Conservation (phyloP, 495 filamentous ascomycete genomes). For the Hypoxylon perforatum region DNA sequence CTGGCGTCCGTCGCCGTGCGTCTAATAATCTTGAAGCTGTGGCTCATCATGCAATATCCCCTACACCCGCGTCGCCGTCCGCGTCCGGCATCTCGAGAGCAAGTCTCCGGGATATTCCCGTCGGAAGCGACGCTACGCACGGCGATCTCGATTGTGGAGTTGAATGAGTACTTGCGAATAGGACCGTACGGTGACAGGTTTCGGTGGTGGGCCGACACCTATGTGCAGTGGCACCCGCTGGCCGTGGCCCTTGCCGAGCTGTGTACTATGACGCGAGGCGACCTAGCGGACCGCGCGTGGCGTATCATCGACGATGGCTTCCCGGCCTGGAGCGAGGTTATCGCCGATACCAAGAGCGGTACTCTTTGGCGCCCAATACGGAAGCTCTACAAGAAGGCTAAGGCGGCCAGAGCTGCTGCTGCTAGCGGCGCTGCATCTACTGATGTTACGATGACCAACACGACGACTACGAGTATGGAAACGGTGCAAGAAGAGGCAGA, state of each 20-base stretch:
- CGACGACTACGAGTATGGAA: background rate
- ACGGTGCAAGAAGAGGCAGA: background rate
- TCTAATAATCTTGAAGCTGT: conserved; percentile 71
- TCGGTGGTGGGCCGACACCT: conserved; percentile 60
- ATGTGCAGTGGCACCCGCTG: conserved; percentile 81
- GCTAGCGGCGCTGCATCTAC: background rate
- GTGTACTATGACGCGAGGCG: conserved; percentile 62
- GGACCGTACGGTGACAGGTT: conserved; percentile 40
- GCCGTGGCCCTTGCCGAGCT: conserved; percentile 77
- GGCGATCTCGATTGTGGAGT: conserved; percentile 48
- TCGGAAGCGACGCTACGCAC: conserved; percentile 48
- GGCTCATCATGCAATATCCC: conserved; percentile 72
- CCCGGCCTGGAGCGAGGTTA: conserved; percentile 61
- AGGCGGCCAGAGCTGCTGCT: conserved; percentile 52
- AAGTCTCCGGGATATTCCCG: conserved; percentile 14
- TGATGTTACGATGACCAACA: conserved; percentile 2
- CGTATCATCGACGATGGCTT: conserved; percentile 69
- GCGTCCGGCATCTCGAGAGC: background rate
- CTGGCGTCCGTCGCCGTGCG: conserved; percentile 50
- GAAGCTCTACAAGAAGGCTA: conserved; percentile 71
- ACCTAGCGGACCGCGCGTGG: conserved; percentile 72
- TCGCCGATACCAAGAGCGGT: conserved; percentile 63
- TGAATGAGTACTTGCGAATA: conserved; percentile 30
- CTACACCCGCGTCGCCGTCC: conserved; percentile 49
- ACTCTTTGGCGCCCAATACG: conserved; percentile 76